Base-by-base conservation (phyloP, 2,329 filamentous ascomycete genomes). In the Cercospora canescens region DNA sequence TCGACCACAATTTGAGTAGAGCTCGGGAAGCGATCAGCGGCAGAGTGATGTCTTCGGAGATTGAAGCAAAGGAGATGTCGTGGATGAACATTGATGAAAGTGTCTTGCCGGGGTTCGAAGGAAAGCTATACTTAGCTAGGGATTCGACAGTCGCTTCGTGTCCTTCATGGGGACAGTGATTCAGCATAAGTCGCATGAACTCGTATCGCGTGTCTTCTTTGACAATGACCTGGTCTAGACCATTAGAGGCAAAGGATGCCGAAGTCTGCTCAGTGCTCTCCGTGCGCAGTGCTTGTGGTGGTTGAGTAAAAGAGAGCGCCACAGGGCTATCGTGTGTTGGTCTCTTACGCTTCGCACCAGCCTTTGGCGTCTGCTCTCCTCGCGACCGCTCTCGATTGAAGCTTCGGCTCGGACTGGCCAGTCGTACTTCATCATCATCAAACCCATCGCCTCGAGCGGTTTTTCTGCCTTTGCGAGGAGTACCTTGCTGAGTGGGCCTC, bases 61-160 rank as follows among this genome's bases (percentile, higher is more conserved):
- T 55, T 78, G 82, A 60, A 67, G 88, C 82, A 6, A 82, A 75
- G 0, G 89, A 86, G n/a, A 94, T 78, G 52, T 85, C 85, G 68
- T 91, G 87, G 61, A 92, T 85, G 32, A 94, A 85, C 24, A 89
- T 82, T 3, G 90, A 87, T 0, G 90, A 87, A 6, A 94, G 81
- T 0, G 88, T 89, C 54, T 84, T 84, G 1, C 79, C 76, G 1
- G 86, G 84, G n/a, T 87, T 81, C 0, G 90, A 91, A 1, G 90
- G 88, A 61, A 92, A 88, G 4, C 82, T 76, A 75, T 88, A 87
- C 55, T 86, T 86, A 7, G 88, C 84, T 16, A 94, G 81, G 1
- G 86, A 83, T 71, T 94, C 91, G 54, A 94, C 86, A 0, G 88
- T 89, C 16, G 89, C 83, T 2, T 88, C 84, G 48, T 86, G 84